Evolutionary conservation across 75 land plant species (phyloP).

Genomic region (Chamaecyparis obtusa): DNA sequence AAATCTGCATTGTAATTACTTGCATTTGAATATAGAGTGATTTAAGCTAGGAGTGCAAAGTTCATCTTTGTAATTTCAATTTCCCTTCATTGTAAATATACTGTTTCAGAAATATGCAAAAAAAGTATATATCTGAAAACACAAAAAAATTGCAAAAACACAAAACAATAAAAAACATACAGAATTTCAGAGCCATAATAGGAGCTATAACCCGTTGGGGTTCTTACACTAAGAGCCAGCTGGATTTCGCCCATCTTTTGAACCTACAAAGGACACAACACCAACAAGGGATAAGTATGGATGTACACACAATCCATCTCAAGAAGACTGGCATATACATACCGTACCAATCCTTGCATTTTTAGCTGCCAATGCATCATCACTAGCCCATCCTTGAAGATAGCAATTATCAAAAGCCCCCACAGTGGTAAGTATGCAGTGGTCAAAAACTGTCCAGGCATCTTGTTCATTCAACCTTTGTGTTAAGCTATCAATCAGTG

Average conservation of each 20-base stretch:
- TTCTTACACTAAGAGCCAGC: constrained; percentile 44
- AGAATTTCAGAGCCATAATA: no score
- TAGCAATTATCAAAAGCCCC: constrained; percentile 58
- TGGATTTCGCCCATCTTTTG: constrained; percentile 59
- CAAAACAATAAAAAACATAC: no score
- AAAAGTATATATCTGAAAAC: no score
- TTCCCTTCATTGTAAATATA: no score
- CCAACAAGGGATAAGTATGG: constrained; percentile 48
- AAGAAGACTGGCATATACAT: constrained; percentile 47
- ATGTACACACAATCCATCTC: constrained; percentile 50
- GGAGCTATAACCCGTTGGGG: no score
- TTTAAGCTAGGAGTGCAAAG: no score
- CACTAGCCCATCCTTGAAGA: constrained; percentile 17
- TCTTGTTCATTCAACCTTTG: constrained; percentile 57
- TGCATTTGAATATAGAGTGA: no score
- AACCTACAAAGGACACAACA: constrained; percentile 40
- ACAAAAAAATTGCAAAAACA: no score
- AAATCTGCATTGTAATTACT: no score
- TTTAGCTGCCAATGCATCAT: constrained; percentile 11
- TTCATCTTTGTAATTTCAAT: no score
- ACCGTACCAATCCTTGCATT: constrained; percentile 53
- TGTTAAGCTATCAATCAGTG: constrained; percentile 26
- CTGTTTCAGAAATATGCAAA: no score
- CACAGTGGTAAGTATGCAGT: constrained; percentile 39
- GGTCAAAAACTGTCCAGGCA: constrained; percentile 63